Base-by-base conservation (phyloP, 163 green algal species). In the Scenedesmus sp. region DNA sequence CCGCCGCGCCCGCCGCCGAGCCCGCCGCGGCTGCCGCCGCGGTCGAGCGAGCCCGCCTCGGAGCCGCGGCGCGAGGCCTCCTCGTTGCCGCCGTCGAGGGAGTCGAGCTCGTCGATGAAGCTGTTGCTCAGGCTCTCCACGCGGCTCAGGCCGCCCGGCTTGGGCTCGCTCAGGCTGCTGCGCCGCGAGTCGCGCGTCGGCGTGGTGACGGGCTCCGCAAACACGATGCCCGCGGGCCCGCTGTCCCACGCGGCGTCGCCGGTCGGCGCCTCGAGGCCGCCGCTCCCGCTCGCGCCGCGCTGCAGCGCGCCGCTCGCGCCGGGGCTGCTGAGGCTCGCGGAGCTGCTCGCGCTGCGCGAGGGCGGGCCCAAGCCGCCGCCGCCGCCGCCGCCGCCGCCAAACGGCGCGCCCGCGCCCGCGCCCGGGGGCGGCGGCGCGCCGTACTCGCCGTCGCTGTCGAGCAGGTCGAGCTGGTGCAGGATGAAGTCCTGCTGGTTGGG, bases 61-160 rank as follows among this genome's bases (percentile, higher is more conserved):
- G 84, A 86, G 7, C 80, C 50, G 53, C 74, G 71, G 22, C 63
- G 73, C 1, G 69, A 80, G 7, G 63, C 47, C 4, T 45, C 42
- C 44, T 24, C 11, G 24, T 50, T 62, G 17, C 50, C 51, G 9
- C 31, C 47, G 4, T 44, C 63, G 5, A 67, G 34, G 24, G 47
- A 51, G 51, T 81, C 73, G 29, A 74, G 7, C 51, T 83, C 75
- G 56, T 91, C 87, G 18, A 88, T 91, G 60, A 91, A 89, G 0
- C 76, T 87, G 79, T 83, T 89, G 48, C 79, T 87, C 0, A 91
- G 80, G 0, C 84, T 89, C 82, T 89, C 87, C 0, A 91, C 87
- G 3, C 87, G 82, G 1, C 82, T 87, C 24, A 91, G 75, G 60
- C 86, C 79, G 60, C 86, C 79, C 6, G 83, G 83, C n/a, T 74